A percentile compares a stretch with the other conserved stretches of the same genome.
These are phyloP conservation scores for Pulveroboletus sp. DNA, from an alignment of 768 basidiomycete genomes.

Conservation along the genomic window DNA sequence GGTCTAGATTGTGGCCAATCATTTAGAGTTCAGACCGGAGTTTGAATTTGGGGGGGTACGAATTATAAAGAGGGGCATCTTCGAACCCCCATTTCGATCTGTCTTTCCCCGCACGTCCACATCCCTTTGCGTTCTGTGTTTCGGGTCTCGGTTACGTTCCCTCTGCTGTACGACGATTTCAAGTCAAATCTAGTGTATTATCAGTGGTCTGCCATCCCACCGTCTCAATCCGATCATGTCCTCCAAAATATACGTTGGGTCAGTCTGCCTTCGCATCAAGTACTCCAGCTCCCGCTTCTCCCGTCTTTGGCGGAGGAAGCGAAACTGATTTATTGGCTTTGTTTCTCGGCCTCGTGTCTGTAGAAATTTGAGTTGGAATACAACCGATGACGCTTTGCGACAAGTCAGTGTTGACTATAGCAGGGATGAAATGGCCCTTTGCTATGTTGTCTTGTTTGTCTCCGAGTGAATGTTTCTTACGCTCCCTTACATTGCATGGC, in stretches of 20 bases:
- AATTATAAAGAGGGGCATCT: conserved; percentile 44
- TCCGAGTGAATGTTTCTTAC: conserved; percentile 31
- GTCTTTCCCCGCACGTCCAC: conserved; percentile 49
- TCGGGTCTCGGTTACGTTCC: conserved; percentile 55
- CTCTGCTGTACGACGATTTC: conserved; percentile 50
- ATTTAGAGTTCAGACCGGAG: conserved; percentile 44
- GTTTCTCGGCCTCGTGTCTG: conserved; percentile 39
- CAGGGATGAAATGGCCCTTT: conserved; percentile 24
- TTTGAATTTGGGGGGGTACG: conserved; percentile 37
- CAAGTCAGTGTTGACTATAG: conserved; percentile 69
- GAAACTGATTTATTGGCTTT: conserved; percentile 55
- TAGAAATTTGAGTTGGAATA: conserved; percentile 96
- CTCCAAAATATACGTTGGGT: conserved; percentile 94
- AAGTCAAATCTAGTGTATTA: conserved; percentile 50
- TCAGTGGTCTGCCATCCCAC: conserved; percentile 28
- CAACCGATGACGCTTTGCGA: conserved; percentile 88
- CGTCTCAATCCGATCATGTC: conserved; percentile 41
- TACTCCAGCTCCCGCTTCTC: conserved; percentile 44
- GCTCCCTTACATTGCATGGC: conserved; percentile 27
- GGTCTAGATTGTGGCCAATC: conserved; percentile 20
- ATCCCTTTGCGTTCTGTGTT: conserved; percentile 46
- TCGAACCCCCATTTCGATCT: conserved; percentile 25
- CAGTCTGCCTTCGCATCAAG: conserved; percentile 65
- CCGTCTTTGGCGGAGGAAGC: conserved; percentile 41
- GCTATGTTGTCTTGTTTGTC: conserved; percentile 48